Conservation (phyloP, 768 basidiomycete species). For the Sistotremastrum niveocremeum region DNA sequence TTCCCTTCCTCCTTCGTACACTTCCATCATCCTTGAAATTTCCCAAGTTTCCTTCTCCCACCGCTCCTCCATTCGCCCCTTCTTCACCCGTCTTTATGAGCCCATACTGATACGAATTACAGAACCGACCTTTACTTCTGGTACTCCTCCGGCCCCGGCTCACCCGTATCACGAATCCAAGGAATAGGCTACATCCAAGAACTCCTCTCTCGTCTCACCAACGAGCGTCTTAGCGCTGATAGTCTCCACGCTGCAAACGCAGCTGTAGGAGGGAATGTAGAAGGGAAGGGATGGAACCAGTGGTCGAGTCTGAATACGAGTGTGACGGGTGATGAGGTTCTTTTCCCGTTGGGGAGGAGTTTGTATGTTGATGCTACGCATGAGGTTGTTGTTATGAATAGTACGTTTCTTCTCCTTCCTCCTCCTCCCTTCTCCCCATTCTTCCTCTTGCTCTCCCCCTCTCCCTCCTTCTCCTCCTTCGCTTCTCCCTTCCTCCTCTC, state of each 20-base stretch:
- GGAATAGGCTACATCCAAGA: constrained; percentile 31
- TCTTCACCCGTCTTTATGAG: no score
- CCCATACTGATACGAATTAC: no score
- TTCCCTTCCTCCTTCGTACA: no score
- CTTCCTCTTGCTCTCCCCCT: not conserved
- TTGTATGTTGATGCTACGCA: constrained; percentile 25
- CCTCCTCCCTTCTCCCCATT: no score
- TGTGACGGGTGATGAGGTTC: not conserved
- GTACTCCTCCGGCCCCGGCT: constrained; percentile 30
- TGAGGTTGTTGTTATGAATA: constrained; percentile 24
- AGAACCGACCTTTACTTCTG: constrained; percentile 15
- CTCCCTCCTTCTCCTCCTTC: not conserved
- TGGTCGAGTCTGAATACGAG: no score
- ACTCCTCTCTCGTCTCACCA: constrained; percentile 27
- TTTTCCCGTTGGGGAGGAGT: constrained; percentile 6
- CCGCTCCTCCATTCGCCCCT: no score
- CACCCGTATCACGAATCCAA: constrained; percentile 24
- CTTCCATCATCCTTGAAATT: not conserved
- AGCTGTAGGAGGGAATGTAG: no score
- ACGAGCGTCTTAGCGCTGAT: no score
- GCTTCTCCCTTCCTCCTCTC: no score
- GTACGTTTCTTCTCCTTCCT: not conserved
- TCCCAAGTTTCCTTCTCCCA: not conserved
- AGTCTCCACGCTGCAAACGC: no score
- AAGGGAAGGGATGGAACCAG: no score